Evolutionary conservation across 192 early-diverging fungal genomes (phyloP).

Genomic region (Thamnidium elegans): DNA sequence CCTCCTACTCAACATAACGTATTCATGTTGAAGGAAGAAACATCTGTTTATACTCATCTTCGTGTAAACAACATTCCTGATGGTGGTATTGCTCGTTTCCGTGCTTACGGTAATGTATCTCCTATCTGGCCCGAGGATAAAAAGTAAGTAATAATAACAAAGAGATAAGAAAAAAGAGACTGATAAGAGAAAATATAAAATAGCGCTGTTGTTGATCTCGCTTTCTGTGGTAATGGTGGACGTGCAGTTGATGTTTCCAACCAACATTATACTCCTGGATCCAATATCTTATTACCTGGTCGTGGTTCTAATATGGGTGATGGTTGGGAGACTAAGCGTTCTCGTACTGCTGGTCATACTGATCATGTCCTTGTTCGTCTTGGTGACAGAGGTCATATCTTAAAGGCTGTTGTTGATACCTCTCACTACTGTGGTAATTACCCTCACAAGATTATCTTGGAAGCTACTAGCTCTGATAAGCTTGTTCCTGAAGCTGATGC

Average conservation of each 20-base stretch:
- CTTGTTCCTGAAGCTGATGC: constrained; percentile 47
- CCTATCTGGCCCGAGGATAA: constrained; percentile 46
- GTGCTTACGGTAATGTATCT: constrained; percentile 69
- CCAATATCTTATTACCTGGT: constrained; percentile 77
- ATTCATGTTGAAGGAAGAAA: constrained; percentile 52
- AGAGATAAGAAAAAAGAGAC: background rate
- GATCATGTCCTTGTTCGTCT: constrained; percentile 80
- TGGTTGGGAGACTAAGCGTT: constrained; percentile 92
- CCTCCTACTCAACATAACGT: constrained; percentile 67
- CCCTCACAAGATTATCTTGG: constrained; percentile 71
- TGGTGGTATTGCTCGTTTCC: constrained; percentile 76
- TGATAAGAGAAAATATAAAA: background rate
- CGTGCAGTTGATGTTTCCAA: constrained; percentile 65
- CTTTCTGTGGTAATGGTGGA: constrained; percentile 65
- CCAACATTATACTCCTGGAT: constrained; percentile 82
- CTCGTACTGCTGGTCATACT: constrained; percentile 70
- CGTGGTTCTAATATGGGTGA: constrained; percentile 87
- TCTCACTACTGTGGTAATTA: constrained; percentile 90
- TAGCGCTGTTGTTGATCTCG: constrained; percentile 62
- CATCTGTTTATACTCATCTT: constrained; percentile 62
- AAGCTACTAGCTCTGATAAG: constrained; percentile 44
- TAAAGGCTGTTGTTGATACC: constrained; percentile 83
- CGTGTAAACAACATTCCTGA: constrained; percentile 75
- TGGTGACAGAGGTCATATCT: constrained; percentile 66
- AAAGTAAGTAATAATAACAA: constrained; percentile 23